Conservation (phyloP, 2,329 filamentous ascomycete genomes). For the Penicillium sp. region DNA sequence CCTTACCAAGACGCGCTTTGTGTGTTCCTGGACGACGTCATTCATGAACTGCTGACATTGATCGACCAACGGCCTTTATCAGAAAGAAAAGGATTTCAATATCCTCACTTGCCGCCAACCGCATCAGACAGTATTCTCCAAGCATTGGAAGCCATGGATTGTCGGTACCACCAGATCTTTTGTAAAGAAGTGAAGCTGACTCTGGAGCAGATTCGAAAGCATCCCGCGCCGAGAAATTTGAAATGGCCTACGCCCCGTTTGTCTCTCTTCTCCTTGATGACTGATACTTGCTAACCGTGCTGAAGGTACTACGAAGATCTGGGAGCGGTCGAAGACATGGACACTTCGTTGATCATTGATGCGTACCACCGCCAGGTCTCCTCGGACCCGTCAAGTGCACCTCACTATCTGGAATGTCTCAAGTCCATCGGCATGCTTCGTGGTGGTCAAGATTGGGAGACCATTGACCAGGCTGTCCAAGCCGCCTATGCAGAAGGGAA, state of each 20-base stretch:
- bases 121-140: slow-evolving; percentile 41
- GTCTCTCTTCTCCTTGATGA: slow-evolving; percentile 13
- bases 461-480: slow-evolving; percentile 58
- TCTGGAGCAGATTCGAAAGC: slow-evolving; percentile 29
- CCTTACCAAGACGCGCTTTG: slow-evolving; percentile 43
- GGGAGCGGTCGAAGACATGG: slow-evolving; percentile 62
- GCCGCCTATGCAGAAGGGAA: slow-evolving; percentile 59
- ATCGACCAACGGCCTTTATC: slow-evolving; percentile 46
- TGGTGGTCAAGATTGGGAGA: slow-evolving; percentile 47
- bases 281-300: slow-evolving; percentile 1
- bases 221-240: slow-evolving; percentile 27
- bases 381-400: slow-evolving; percentile 53
- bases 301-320: slow-evolving; percentile 59
- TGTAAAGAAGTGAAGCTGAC: slow-evolving; percentile 13
- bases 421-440: slow-evolving; percentile 57
- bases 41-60: slow-evolving; percentile 56
- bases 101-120: slow-evolving; percentile 33
- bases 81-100: slow-evolving; percentile 37
- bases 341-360: slow-evolving; percentile 60
- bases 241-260: slow-evolving; percentile 34
- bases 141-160: slow-evolving; percentile 35
- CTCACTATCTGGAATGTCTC: slow-evolving; percentile 67
- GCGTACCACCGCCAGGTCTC: slow-evolving; percentile 61
- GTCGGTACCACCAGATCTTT: slow-evolving; percentile 23
- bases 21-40: slow-evolving; percentile 59